Evolutionary conservation across 2,329 filamentous ascomycete species (phyloP).

Genomic region (Helicocarpus griseus): DNA sequence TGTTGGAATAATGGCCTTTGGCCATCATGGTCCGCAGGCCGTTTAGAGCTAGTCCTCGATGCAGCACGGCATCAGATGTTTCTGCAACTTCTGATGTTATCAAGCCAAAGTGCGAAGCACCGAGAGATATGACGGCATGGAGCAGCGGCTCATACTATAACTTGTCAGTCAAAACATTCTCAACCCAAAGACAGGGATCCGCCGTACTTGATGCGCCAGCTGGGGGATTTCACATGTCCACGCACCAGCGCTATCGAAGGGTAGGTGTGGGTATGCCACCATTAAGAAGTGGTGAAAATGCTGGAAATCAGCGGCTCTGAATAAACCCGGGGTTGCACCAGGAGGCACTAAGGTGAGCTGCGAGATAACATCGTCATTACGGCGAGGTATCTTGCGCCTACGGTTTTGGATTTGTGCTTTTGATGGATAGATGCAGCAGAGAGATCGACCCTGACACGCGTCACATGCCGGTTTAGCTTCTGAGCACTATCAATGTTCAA

Average conservation of each 20-base stretch:
- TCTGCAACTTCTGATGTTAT: slow-evolving; percentile 35
- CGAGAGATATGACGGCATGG: slow-evolving; percentile 58
- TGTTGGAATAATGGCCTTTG: background rate
- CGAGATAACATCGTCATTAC: background rate
- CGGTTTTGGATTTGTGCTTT: background rate
- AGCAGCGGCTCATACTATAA: slow-evolving; percentile 50
- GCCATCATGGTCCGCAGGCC: background rate
- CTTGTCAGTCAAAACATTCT: slow-evolving; percentile 13
- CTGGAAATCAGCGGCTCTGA: slow-evolving; percentile 37
- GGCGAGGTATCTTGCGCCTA: background rate
- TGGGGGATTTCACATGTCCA: slow-evolving; percentile 60
- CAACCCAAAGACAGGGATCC: slow-evolving; percentile 30
- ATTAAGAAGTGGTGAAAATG: slow-evolving; percentile 45
- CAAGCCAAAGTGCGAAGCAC: slow-evolving; percentile 51
- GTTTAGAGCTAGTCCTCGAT: background rate
- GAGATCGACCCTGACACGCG: background rate
- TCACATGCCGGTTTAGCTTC: background rate
- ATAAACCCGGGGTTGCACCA: slow-evolving; percentile 19
- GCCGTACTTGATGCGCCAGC: slow-evolving; percentile 48
- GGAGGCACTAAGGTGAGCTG: background rate
- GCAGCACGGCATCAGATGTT: background rate
- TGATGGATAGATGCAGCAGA: background rate
- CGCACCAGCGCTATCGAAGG: slow-evolving; percentile 53
- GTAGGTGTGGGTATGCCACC: slow-evolving; percentile 50
- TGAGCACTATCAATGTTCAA: too few species aligned